Evolutionary conservation across 2,329 filamentous ascomycete species (phyloP), one percentile per base, ranked within the genome.

Genomic region (Verticillium isaacii): DNA sequence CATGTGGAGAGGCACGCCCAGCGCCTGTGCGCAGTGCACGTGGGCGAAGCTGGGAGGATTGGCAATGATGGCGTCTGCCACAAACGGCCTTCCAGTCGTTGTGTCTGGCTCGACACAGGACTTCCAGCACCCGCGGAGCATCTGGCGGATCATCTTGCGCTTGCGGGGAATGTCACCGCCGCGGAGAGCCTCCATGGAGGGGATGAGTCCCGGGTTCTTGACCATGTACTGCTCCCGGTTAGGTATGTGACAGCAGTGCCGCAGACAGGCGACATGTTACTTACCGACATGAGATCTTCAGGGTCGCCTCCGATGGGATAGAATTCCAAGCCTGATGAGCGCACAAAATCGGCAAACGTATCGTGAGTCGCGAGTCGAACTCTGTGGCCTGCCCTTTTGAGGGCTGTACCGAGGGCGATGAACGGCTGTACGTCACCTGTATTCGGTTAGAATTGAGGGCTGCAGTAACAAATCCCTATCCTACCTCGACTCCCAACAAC

Each of bases 221-320:
- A 71, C 70, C 69, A 72, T 72, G 52, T 70, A 72, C 63, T 36
- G 34, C 9, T 11, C 34, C 14, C 34, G 0, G 9, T 36, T 36
- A 36, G 34, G 3, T 4, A 36, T 11, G 9, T 36, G 34, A 36
- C 34, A 36, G 14, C 25, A 25, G 12, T 2, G 14, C 9, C 34
- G 34, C 14, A 4, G 5, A 29, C 29, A 36, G 34, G 9, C 34
- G 34, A 8, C 14, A 36, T 36, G 9, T 14, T 9, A 36, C 34
- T 9, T 36, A 4, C 34, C 34, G 66, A 64, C 67, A 68, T 78
- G 41, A 78, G 68, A 56, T 77, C 73, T 7, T 78, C 74, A 0
- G 82, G 82, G 58, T 84, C 77, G 1, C 82, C 82, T 3, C 82
- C 83, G 15, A 85, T 83, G 0, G 75, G 73, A 64, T 77, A 85